Percentiles rank a stretch among this genome's conserved stretches.
phyloP scores from a whole-genome alignment of 345 rosid genomes.

The Schrenkiella parvula region DNA sequence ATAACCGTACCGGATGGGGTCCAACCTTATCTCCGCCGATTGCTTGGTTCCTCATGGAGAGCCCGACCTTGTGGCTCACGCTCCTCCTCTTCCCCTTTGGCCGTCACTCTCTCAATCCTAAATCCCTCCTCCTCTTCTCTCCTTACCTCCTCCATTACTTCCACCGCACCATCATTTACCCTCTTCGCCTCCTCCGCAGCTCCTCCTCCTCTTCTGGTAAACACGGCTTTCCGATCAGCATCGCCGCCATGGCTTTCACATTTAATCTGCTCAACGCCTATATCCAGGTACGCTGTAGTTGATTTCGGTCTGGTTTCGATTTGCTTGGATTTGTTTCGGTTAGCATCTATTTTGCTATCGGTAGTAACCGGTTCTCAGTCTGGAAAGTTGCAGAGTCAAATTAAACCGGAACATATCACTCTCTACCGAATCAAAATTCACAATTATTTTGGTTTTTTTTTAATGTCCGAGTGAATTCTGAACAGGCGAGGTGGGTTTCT shows the following conservation, averaged over 20 bases:
- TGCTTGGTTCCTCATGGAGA: conserved; percentile 97
- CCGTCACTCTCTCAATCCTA: conserved; percentile 49
- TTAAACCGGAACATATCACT: not conserved
- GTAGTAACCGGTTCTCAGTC: not conserved
- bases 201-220: not conserved
- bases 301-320: conserved; percentile 6
- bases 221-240: conserved; percentile 42
- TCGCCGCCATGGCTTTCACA: conserved; percentile 63
- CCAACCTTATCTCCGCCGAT: conserved; percentile 63
- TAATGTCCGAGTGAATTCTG: not conserved
- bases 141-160: conserved; percentile 80
- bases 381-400: not conserved
- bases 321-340: not conserved
- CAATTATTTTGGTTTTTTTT: not conserved
- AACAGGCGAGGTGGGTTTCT: conserved; percentile 65
- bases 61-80: conserved; percentile 76
- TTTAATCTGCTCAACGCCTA: conserved; percentile 68
- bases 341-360: not conserved
- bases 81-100: conserved; percentile 69
- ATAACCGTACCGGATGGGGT: conserved; percentile 89
- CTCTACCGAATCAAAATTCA: not conserved
- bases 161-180: conserved; percentile 74
- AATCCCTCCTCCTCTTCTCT: conserved; percentile 51
- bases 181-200: conserved; percentile 50
- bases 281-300: conserved; percentile 38